phyloP scores from a whole-genome alignment of 2,329 filamentous ascomycete species.

The Trichophyton simii region DNA sequence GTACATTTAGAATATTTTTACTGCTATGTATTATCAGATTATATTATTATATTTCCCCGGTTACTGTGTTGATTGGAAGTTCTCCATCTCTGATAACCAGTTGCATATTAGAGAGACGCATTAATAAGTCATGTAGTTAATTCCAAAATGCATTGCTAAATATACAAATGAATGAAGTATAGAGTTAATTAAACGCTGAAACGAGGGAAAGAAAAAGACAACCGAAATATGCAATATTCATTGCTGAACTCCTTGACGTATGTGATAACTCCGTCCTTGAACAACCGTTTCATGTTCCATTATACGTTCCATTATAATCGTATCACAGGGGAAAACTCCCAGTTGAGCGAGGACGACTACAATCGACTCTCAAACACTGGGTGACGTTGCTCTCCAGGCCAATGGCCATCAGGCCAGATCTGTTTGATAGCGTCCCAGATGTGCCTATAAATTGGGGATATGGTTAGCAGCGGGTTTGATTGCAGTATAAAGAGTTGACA shows the following conservation, averaged over 20 bases:
- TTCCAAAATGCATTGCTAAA: slow-evolving; percentile 3
- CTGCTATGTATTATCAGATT: slow-evolving; percentile 1
- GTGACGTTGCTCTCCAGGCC: slow-evolving; percentile 61
- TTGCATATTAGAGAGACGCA: neutral
- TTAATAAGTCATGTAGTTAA: neutral
- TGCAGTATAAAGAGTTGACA: slow-evolving; percentile 12
- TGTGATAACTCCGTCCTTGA: neutral
- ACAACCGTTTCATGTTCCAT: neutral
- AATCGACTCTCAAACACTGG: slow-evolving; percentile 66
- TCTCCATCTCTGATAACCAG: too few relatives aligned
- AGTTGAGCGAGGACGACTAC: slow-evolving; percentile 29
- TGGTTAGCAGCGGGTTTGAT: slow-evolving; percentile 11
- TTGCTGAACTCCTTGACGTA: neutral
- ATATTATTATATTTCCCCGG: too few relatives aligned
- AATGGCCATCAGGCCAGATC: slow-evolving; percentile 83
- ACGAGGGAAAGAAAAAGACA: neutral
- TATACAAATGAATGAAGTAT: neutral
- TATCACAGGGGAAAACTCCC: neutral
- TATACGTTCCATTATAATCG: neutral
- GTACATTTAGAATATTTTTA: neutral
- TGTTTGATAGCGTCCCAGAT: slow-evolving; percentile 88
- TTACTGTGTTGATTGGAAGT: neutral
- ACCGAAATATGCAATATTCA: neutral
- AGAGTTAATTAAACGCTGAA: neutral
- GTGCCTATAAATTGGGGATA: slow-evolving; percentile 43